Evolutionary conservation across 495 filamentous ascomycete species (phyloP).

Genomic region (Astrothelium macrocarpum): DNA sequence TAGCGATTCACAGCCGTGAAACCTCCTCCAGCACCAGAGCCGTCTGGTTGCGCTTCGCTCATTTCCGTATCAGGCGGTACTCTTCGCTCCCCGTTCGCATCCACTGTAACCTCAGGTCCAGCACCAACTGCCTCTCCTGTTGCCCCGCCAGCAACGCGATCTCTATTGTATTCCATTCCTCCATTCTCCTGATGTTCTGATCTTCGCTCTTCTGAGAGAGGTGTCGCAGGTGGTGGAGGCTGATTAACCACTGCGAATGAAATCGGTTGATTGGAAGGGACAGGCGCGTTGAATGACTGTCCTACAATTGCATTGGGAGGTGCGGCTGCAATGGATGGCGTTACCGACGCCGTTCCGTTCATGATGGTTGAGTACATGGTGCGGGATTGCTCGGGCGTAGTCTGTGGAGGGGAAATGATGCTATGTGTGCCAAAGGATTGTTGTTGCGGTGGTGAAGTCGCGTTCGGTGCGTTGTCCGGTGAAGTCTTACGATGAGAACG

Average conservation of each 20-base stretch:
- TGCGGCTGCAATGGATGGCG: conserved; percentile 9
- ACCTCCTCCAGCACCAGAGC: conserved; percentile 11
- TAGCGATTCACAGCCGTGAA: conserved; percentile 26
- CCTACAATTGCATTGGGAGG: conserved; percentile 8
- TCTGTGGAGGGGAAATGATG: conserved; percentile 13
- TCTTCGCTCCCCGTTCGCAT: conserved; percentile 25
- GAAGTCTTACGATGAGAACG: conserved; percentile 45
- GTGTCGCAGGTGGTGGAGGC: conserved; percentile 6
- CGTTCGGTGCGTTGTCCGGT: conserved; percentile 11
- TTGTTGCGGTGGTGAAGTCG: conserved; percentile 12
- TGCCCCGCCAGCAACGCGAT: conserved; percentile 10
- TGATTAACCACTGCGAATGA: conserved; percentile 6
- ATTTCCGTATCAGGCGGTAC: conserved; percentile 9
- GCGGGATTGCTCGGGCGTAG: not conserved
- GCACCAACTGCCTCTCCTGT: conserved; percentile 12
- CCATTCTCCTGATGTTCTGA: not conserved
- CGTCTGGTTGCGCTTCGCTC: not conserved
- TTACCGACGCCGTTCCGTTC: not conserved
- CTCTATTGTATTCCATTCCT: conserved; percentile 9
- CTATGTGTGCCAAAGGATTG: conserved; percentile 10
- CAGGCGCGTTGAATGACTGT: not conserved
- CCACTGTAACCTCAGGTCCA: conserved; percentile 15
- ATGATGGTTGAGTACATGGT: not conserved
- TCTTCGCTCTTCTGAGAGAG: not conserved
- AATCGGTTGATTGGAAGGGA: not conserved